Conservation (phyloP, 352 stramenopile species). For the Phytopythium boreale region DNA sequence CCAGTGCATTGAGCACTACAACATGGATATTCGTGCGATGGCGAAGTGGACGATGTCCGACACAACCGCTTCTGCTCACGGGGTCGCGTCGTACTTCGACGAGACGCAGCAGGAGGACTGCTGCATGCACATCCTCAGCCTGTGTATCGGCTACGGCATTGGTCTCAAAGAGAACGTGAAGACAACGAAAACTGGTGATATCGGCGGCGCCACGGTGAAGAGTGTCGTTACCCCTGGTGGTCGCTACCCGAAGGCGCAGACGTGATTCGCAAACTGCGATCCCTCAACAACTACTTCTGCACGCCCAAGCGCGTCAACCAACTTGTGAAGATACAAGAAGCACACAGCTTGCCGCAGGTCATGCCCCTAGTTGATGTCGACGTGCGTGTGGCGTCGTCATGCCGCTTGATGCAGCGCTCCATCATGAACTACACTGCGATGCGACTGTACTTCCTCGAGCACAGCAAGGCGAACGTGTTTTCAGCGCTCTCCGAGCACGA, state of each 20-base stretch:
- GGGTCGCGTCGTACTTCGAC: conserved; percentile 8
- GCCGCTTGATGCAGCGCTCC: background rate
- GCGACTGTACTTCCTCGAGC: background rate
- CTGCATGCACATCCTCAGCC: conserved; percentile 9
- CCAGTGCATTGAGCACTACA: background rate
- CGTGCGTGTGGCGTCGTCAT: background rate
- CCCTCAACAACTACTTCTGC: background rate
- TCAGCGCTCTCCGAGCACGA: background rate
- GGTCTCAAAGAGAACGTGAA: conserved; percentile 12
- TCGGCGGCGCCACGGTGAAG: background rate
- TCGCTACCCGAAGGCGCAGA: background rate
- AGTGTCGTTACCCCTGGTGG: background rate
- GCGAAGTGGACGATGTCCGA: background rate
- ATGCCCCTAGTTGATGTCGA: background rate
- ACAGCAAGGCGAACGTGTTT: background rate
- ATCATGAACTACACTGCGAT: background rate
- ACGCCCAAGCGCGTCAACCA: background rate
- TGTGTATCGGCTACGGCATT: conserved; percentile 15
- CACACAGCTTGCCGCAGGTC: background rate
- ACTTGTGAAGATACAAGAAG: background rate
- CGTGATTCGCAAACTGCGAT: background rate
- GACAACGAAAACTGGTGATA: background rate
- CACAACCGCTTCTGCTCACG: background rate
- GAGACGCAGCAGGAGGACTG: conserved; percentile 11
- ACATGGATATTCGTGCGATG: background rate